Conservation (phyloP, 2,329 filamentous ascomycete genomes). For the Plectosphaerella plurivora region DNA sequence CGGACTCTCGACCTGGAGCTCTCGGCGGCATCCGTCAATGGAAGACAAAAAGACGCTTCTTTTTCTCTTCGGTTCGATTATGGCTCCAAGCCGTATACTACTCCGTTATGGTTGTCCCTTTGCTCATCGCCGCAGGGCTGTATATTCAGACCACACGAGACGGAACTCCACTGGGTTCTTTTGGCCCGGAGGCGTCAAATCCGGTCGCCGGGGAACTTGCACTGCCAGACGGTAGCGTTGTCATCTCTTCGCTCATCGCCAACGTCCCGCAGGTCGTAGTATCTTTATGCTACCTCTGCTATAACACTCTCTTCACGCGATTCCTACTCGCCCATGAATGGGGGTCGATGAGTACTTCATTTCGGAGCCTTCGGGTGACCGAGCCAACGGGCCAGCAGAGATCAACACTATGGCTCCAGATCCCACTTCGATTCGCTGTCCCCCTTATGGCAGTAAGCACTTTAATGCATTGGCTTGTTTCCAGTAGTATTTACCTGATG, state of each 20-base stretch:
- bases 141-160: too few relatives aligned
- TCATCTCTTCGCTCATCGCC: not conserved
- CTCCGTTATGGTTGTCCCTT: not conserved
- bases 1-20: too few relatives aligned
- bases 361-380: not conserved
- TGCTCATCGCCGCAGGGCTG: too few relatives aligned
- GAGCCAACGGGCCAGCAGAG: not conserved
- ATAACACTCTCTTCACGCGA: not conserved
- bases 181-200: not conserved
- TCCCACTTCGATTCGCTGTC: not conserved
- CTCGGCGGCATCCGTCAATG: not conserved
- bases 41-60: not conserved
- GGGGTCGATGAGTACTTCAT: not conserved
- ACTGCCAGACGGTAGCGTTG: not conserved
- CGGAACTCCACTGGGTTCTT: too few relatives aligned
- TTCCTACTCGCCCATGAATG: not conserved
- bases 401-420: not conserved
- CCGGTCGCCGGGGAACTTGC: not conserved
- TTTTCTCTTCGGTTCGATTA: not conserved
- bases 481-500: not conserved
- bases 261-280: not conserved
- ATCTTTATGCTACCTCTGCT: not conserved
- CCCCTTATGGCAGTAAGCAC: not conserved
- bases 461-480: not conserved
- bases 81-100: not conserved